Evolutionary conservation across 83 land plant genomes (phyloP), one percentile per base, ranked within the genome.

Genomic region (Thuja plicata): DNA sequence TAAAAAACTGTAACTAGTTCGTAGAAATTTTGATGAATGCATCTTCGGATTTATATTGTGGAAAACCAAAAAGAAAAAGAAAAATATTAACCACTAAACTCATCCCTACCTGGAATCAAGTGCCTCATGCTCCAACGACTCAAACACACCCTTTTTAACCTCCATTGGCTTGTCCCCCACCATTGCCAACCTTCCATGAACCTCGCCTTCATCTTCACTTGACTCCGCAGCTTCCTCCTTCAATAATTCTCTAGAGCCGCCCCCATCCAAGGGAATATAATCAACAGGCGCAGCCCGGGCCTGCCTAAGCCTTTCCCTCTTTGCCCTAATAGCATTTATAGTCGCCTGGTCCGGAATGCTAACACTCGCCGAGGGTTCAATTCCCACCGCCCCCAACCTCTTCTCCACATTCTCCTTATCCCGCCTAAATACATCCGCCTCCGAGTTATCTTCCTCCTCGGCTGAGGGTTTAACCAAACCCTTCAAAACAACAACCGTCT

Each of bases 401-500:
- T 70, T 84, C 89, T 92, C 90, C 0, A 90, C 93, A 84, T 92
- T 93, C 71, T 91, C 91, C 30, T 90, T 93, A 54, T 82, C 62
- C 87, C 12, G 17, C 40, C 45, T 79, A 24, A 40, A 27, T 57
- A 8, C 62, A 78, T 84, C 85, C 2, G 40, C 40, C 12, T 46
- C 77, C 21, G 41, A 38, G 27, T 16, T 37, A 6, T 88, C 78
- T n/a, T 54, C 52, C 80, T 88, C 80, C 76, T 43, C 52, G 13
- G 6, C 87, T 7, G 88, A 79, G 21, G 99, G 99, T 87, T 98
- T 98, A 38, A 98, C 57, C 0, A 96, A 91, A 46, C 99, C 99
- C 87, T 94, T 97, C 46, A 98, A 90, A 16, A 98, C 95, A 70
- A 98, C 87, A 6, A 94, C 95, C 6, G 99, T 99, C 86, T 98